A percentile compares a stretch with the other conserved stretches of the same genome.
Evolutionary conservation across 495 filamentous ascomycete species (phyloP).

Genomic region (Parachaetomium inaequale): DNA sequence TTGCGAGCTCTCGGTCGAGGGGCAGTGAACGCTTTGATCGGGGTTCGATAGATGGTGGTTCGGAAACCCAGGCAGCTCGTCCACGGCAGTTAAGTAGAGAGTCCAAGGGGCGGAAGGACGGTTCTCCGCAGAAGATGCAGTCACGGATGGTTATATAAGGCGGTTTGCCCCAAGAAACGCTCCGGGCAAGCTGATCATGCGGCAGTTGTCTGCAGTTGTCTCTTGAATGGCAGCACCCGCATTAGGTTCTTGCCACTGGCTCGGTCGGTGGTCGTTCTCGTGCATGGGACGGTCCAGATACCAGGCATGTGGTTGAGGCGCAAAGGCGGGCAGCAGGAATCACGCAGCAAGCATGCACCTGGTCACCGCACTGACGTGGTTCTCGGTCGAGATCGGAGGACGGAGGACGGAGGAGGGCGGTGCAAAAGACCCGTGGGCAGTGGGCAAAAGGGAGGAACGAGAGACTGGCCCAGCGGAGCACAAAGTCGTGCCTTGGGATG

Average conservation of each 20-base stretch:
- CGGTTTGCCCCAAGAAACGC: not conserved
- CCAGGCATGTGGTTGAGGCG: not conserved
- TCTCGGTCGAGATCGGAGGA: not conserved
- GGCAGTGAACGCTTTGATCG: not conserved
- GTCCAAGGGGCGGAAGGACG: not conserved
- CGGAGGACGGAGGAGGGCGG: not conserved
- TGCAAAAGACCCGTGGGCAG: not conserved
- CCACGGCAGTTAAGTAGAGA: not conserved
- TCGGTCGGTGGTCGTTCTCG: not conserved
- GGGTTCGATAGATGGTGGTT: not conserved
- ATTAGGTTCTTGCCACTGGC: not conserved
- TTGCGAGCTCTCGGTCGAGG: not conserved
- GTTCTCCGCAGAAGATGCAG: not conserved
- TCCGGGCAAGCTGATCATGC: not conserved
- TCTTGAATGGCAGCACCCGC: not conserved
- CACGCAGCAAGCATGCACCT: not conserved
- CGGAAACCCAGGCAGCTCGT: too few species aligned
- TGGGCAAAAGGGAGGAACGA: constrained; percentile 6
- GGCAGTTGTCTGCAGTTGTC: not conserved
- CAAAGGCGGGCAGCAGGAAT: not conserved
- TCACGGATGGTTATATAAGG: not conserved
- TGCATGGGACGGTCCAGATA: not conserved
- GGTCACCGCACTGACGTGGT: not conserved
- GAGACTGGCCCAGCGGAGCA: constrained; percentile 11
- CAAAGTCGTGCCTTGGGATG: constrained; percentile 11